Evolutionary conservation across 2,329 filamentous ascomycete species (phyloP), one percentile per base, ranked within the genome.

Genomic region (Aspergillus novofumigatus): DNA sequence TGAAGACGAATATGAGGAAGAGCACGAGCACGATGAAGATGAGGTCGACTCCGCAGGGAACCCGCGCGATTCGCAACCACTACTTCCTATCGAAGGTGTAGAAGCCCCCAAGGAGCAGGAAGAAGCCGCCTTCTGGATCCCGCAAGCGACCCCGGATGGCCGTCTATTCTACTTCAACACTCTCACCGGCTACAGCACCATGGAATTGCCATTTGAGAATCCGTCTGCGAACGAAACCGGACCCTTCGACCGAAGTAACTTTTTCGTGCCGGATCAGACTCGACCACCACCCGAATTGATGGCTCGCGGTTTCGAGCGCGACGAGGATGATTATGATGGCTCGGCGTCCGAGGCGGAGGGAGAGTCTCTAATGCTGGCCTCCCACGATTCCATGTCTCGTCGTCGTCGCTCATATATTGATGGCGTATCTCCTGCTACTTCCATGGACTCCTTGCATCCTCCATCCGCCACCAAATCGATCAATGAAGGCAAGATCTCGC

Each of bases 161-260:
- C 85, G 92, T 56, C 77, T 99, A 25, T 99, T 95, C 76, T 99
- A 97, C 77, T 97, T 96, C 82, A 99, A 99, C 75, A 97, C 93
- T 61, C 86, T 97, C 78, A 99, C 94, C 0, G 92, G 93, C 55
- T 91, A 95, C 69, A 95, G 90, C 70, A 95, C 90, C 61, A 94
- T 92, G 85, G 94, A 99, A 72, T 79, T 99, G 59, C 94, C 94
- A 1, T 81, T 99, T 26, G 94, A 99, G 72, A 93, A 93, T 17
- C 92, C 94, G 1, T 91, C 89, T 6, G 76, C 85, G 20, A 88
- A 86, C 62, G 94, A 99, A 75, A 89, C 83, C 55, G 93, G 93
- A 1, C 94, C 94, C 2, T 84, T 89, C 64, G 92, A 97, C 74
- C 87, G 92, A 59, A 92, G 89, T 77, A 93, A 96, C 71, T 87